A percentile compares a stretch with the other conserved stretches of the same genome.
phyloP scores from a whole-genome alignment of 129 eudicot species.

The Apium graveolens region DNA sequence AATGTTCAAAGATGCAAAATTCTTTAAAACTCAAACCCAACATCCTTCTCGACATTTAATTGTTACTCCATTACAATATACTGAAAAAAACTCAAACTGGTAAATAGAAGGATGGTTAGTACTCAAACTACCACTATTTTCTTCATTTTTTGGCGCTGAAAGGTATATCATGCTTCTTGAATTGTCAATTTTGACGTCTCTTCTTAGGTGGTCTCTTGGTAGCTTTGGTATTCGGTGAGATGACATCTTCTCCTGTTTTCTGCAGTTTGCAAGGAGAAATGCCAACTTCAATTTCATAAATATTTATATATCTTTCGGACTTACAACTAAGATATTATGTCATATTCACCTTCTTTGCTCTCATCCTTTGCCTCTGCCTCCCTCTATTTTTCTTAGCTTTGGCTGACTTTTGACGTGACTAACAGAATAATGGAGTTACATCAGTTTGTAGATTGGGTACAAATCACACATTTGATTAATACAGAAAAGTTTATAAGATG shows the following conservation, averaged over 20 bases:
- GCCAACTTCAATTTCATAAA: neutral
- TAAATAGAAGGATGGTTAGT: neutral
- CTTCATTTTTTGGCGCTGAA: neutral
- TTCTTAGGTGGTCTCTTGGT: constrained; percentile 35
- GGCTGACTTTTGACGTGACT: constrained; percentile 29
- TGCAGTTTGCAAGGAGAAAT: constrained; percentile 15
- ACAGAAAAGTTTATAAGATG: neutral
- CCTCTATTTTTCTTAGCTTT: constrained; percentile 43
- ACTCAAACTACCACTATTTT: neutral
- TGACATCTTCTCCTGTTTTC: constrained; percentile 24
- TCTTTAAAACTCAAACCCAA: neutral
- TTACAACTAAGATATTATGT: neutral
- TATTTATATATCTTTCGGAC: neutral
- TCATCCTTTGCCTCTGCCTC: constrained; percentile 50
- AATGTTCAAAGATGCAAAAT: too few species aligned
- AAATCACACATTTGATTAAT: neutral
- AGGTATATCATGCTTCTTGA: constrained; percentile 14
- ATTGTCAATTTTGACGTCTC: constrained; percentile 32
- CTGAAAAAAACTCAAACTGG: neutral
- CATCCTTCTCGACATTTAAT: neutral
- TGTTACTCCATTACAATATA: neutral
- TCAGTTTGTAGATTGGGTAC: neutral
- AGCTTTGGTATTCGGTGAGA: neutral
- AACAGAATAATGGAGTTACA: neutral
- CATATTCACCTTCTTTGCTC: constrained; percentile 43